Percentiles rank a stretch among this genome's conserved stretches.
These are phyloP conservation scores for Beverwykella pulmonaria DNA, from an alignment of 495 filamentous ascomycete species.

Conservation along the genomic window DNA sequence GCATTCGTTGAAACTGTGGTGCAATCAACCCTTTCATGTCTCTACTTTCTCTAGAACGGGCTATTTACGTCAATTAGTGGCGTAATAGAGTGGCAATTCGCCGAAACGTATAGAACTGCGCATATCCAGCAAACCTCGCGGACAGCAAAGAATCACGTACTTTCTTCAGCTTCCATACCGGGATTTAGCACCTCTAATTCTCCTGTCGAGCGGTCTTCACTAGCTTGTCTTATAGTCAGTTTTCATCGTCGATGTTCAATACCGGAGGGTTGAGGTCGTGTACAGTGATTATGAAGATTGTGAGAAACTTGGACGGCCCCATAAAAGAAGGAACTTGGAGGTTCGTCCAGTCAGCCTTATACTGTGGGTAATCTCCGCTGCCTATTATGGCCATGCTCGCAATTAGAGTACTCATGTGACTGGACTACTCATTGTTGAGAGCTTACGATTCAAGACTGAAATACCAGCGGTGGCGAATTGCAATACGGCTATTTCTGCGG, in stretches of 20 bases:
- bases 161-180: slow-evolving; percentile 34
- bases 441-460: slow-evolving; percentile 4
- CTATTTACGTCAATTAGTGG: slow-evolving; percentile 27
- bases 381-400: slow-evolving; percentile 5
- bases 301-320: no score
- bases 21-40: slow-evolving; percentile 28
- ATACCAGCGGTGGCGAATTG: slow-evolving; percentile 13
- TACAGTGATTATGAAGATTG: no score
- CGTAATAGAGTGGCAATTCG: slow-evolving; percentile 22
- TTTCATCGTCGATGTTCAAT: slow-evolving; percentile 26
- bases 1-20: no score
- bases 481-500: slow-evolving; percentile 20
- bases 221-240: slow-evolving; percentile 30
- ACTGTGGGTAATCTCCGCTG: slow-evolving; percentile 13
- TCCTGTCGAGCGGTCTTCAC: slow-evolving; percentile 13
- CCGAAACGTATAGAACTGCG: slow-evolving; percentile 19
- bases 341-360: no score
- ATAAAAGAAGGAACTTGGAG: neutral
- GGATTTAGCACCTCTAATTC: slow-evolving; percentile 18
- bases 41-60: slow-evolving; percentile 30
- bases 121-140: slow-evolving; percentile 5
- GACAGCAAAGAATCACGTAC: slow-evolving; percentile 25
- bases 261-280: no score
- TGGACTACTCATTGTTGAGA: neutral
- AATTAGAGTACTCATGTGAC: neutral